Percentiles rank a stretch among this genome's conserved stretches.
Evolutionary conservation across 352 stramenopile genomes (phyloP).

Genomic region (Thalassiosira exigua): DNA sequence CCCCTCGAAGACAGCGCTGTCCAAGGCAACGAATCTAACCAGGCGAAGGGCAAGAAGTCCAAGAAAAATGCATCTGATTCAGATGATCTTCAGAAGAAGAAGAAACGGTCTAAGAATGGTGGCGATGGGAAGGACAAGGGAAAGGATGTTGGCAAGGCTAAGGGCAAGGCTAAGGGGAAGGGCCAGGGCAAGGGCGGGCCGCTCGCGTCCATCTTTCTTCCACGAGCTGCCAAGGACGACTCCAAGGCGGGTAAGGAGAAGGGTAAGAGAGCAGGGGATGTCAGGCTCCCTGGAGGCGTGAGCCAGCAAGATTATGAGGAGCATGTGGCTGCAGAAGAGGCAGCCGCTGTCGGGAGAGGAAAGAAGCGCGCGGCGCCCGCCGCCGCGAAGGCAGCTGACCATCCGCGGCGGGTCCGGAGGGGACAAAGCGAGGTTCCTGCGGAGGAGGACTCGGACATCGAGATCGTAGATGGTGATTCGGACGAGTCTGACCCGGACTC

Average conservation of each 20-base stretch:
- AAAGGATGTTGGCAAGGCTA: neutral
- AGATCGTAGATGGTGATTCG: constrained; percentile 4
- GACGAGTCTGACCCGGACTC: neutral
- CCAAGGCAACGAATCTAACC: too few relatives aligned
- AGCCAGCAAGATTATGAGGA: constrained; percentile 24
- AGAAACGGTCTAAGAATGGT: neutral
- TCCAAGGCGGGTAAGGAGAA: neutral
- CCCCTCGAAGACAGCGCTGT: too few relatives aligned
- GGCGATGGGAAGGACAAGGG: constrained; percentile 5
- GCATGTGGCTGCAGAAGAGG: constrained; percentile 17
- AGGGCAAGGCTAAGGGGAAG: neutral
- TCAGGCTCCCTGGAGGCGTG: neutral
- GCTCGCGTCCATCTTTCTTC: constrained; percentile 25
- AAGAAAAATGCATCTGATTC: too few relatives aligned
- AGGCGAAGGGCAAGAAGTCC: too few relatives aligned
- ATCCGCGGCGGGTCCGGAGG: neutral
- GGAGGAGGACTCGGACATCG: too few relatives aligned
- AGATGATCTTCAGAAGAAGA: constrained; percentile 6
- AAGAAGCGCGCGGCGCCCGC: neutral
- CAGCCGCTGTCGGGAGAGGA: neutral
- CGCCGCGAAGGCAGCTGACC: neutral
- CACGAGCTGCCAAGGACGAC: constrained; percentile 3
- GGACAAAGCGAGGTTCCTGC: too few relatives aligned
- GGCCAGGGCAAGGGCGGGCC: too few relatives aligned
- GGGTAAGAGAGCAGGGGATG: neutral